Percentiles rank a stretch among this genome's conserved stretches.
Evolutionary conservation across 352 stramenopile genomes (phyloP).

Genomic region (Elongisporangium anandrum): DNA sequence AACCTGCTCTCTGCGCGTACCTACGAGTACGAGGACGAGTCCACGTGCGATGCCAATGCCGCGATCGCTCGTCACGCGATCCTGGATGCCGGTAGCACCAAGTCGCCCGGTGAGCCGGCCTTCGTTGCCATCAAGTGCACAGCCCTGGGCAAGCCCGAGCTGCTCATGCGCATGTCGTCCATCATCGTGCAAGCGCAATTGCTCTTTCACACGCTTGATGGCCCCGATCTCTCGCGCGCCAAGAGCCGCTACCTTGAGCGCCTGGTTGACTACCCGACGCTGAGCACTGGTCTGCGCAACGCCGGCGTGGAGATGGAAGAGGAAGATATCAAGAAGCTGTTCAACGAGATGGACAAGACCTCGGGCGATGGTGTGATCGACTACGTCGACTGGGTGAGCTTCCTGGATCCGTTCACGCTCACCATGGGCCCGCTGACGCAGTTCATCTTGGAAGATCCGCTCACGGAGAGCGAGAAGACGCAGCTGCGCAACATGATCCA

Average conservation of each 20-base stretch:
- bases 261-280: constrained; percentile 76
- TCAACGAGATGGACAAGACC: constrained; percentile 56
- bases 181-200: constrained; percentile 91
- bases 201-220: constrained; percentile 92
- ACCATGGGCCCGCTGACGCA: constrained; percentile 83
- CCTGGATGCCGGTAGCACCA: constrained; percentile 52
- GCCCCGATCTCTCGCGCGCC: constrained; percentile 70
- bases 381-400: constrained; percentile 94
- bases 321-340: constrained; percentile 59
- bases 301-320: constrained; percentile 62
- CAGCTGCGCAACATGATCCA: constrained; percentile 91
- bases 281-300: constrained; percentile 66
- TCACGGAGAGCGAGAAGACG: constrained; percentile 84
- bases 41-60: constrained; percentile 90
- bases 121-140: constrained; percentile 98
- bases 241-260: constrained; percentile 78
- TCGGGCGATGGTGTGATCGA: constrained; percentile 82
- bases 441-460: constrained; percentile 80
- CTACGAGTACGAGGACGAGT: constrained; percentile 96
- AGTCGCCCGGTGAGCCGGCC: constrained; percentile 48
- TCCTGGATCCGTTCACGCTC: constrained; percentile 90
- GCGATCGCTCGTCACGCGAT: constrained; percentile 83
- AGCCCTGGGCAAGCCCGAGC: constrained; percentile 93
- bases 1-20: constrained; percentile 86
- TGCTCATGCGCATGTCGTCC: constrained; percentile 93